Evolutionary conservation across 176 grass and related monocot species (phyloP).

Genomic region (Zea luxurians): DNA sequence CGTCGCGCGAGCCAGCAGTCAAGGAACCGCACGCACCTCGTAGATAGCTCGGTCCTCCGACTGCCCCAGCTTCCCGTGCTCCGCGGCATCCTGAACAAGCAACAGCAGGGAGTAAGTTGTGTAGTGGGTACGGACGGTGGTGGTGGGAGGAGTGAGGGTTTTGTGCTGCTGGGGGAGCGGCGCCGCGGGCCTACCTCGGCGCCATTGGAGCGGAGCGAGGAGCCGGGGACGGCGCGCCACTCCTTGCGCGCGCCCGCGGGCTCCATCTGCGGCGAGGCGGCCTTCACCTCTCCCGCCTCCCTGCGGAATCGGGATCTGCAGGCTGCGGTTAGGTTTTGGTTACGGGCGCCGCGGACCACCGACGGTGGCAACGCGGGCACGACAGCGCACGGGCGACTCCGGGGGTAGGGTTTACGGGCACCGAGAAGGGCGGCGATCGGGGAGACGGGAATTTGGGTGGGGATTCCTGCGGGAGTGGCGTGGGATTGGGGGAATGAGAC

Average conservation of each 20-base stretch:
- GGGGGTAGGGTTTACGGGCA: constrained; percentile 31
- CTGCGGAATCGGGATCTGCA: constrained; percentile 58
- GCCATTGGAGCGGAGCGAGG: constrained; percentile 65
- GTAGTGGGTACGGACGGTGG: background rate
- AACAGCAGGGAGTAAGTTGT: constrained; percentile 14
- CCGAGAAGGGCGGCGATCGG: constrained; percentile 19
- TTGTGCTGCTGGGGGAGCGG: background rate
- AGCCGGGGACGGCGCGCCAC: constrained; percentile 87
- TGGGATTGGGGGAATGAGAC: background rate
- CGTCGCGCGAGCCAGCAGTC: background rate
- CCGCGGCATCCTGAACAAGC: constrained; percentile 46
- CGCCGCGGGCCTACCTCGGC: constrained; percentile 47
- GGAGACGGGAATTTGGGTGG: constrained; percentile 3
- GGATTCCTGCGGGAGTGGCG: constrained; percentile 27
- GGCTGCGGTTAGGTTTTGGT: constrained; percentile 48
- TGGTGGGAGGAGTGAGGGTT: background rate
- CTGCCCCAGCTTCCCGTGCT: constrained; percentile 58
- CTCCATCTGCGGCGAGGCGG: constrained; percentile 38
- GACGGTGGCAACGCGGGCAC: background rate
- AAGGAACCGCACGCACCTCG: constrained; percentile 49
- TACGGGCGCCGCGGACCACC: background rate
- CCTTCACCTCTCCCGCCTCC: background rate
- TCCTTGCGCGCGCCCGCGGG: constrained; percentile 67
- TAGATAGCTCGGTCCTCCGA: constrained; percentile 71
- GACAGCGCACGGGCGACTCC: background rate